Percentiles rank a stretch among this genome's conserved stretches.
Evolutionary conservation across 1,284 basidiomycete species (phyloP).

Genomic region (Ceratobasidium theobromae): DNA sequence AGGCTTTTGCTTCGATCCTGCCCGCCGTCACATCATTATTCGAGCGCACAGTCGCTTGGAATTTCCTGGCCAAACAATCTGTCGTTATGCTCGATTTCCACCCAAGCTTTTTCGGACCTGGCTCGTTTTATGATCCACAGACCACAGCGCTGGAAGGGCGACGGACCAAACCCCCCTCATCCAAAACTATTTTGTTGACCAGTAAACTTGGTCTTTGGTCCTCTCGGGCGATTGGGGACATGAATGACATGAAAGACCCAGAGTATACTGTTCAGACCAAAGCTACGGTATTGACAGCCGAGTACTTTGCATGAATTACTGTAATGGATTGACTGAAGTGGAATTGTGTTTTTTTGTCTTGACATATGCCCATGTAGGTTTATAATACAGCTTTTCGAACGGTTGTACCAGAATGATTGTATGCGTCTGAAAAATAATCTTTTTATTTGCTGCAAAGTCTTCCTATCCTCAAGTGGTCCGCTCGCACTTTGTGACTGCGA

Average conservation of each 20-base stretch:
- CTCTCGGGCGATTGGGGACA: not conserved
- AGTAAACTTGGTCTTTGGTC: slow-evolving; percentile 5
- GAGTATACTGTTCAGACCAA: not conserved
- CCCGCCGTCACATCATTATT: not conserved
- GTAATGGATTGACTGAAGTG: not conserved
- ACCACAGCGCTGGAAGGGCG: not conserved
- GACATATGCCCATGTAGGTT: too few species aligned
- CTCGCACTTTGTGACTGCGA: too few species aligned
- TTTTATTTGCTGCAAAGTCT: too few species aligned
- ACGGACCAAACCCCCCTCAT: not conserved
- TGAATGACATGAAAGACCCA: not conserved
- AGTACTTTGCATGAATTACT: slow-evolving; percentile 1
- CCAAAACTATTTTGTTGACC: not conserved
- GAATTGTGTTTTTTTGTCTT: too few species aligned
- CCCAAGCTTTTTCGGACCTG: not conserved
- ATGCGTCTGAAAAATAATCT: too few species aligned
- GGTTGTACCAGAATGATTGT: too few species aligned
- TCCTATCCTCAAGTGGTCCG: too few species aligned
- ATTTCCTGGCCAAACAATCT: not conserved
- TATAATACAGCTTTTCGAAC: too few species aligned
- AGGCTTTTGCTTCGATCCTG: not conserved
- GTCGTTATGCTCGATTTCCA: slow-evolving; percentile 16
- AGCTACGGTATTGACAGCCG: slow-evolving; percentile 3
- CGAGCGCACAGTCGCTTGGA: slow-evolving; percentile 2
- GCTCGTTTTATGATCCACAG: not conserved